Evolutionary conservation across 148 eudicot species (phyloP).

Genomic region (Silene conica): DNA sequence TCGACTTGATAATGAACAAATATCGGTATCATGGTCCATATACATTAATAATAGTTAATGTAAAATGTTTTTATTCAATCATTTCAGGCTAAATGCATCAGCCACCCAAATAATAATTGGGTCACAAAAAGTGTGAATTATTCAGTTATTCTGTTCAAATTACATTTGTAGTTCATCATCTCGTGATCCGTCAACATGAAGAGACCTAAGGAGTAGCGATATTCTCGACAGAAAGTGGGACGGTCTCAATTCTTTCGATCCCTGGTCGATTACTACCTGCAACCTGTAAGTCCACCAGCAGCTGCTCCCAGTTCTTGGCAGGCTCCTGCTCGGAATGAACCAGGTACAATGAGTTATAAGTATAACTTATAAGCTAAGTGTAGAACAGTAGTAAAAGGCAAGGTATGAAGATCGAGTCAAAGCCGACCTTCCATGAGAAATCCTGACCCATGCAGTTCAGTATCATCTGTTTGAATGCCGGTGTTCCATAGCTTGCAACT

Average conservation of each 20-base stretch:
- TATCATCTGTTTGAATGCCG: conserved; percentile 28
- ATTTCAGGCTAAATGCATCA: too few species aligned
- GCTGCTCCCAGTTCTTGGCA: conserved; percentile 38
- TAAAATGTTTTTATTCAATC: too few species aligned
- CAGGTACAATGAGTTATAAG: background rate
- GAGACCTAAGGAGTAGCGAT: conserved; percentile 32
- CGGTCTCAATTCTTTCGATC: conserved; percentile 21
- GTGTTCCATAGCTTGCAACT: conserved; percentile 22
- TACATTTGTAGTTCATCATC: background rate
- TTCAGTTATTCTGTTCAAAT: too few species aligned
- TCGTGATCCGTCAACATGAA: background rate
- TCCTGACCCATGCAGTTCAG: conserved; percentile 42
- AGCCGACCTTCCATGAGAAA: conserved; percentile 32
- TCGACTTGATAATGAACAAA: too few species aligned
- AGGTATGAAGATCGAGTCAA: background rate
- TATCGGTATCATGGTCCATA: too few species aligned
- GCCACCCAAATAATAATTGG: too few species aligned
- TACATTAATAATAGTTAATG: too few species aligned
- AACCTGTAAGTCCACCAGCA: conserved; percentile 30
- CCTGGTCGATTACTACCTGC: conserved; percentile 26
- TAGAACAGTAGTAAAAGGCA: background rate
- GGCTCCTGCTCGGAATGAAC: conserved; percentile 27
- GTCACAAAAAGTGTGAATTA: too few species aligned
- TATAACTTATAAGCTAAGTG: too few species aligned
- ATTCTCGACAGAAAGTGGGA: conserved; percentile 35